Percentiles rank a stretch among this genome's conserved stretches.
phyloP scores from a whole-genome alignment of 1,284 basidiomycete genomes.

The Puccinia brachypodii region DNA sequence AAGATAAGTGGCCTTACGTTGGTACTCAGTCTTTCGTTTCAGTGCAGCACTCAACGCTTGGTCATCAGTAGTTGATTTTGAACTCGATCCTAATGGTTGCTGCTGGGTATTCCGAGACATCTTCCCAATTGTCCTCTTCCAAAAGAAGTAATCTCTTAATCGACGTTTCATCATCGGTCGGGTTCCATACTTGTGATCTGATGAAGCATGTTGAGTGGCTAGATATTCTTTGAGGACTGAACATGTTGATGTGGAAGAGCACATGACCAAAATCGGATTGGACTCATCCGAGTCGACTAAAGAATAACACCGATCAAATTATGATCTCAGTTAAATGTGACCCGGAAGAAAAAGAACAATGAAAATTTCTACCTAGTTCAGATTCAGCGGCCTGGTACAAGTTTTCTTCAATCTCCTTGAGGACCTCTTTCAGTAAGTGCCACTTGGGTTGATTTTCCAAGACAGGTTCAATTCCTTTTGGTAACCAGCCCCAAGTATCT shows the following conservation, averaged over 20 bases:
- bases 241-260: constrained; percentile 75
- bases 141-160: constrained; percentile 72
- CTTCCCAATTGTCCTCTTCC: constrained; percentile 69
- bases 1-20: constrained; percentile 51
- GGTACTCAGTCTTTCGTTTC: constrained; percentile 70
- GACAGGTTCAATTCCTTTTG: constrained; percentile 76
- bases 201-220: constrained; percentile 54
- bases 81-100: constrained; percentile 5
- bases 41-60: constrained; percentile 62
- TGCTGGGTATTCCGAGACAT: constrained; percentile 29
- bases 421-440: constrained; percentile 76
- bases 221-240: constrained; percentile 76
- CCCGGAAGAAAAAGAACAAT: not conserved
- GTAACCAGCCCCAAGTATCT: constrained; percentile 63
- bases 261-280: constrained; percentile 80
- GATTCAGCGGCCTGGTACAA: constrained; percentile 60
- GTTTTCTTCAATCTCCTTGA: constrained; percentile 89
- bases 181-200: constrained; percentile 24
- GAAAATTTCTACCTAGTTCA: constrained; percentile 41
- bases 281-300: not conserved
- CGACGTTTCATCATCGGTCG: constrained; percentile 72
- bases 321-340: not conserved
- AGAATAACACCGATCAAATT: not conserved
- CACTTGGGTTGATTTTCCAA: constrained; percentile 96
- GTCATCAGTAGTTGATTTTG: not conserved